These are phyloP conservation scores for Choanephora cucurbitarum DNA, from an alignment of 371 early-diverging fungal genomes.

Conservation along the genomic window DNA sequence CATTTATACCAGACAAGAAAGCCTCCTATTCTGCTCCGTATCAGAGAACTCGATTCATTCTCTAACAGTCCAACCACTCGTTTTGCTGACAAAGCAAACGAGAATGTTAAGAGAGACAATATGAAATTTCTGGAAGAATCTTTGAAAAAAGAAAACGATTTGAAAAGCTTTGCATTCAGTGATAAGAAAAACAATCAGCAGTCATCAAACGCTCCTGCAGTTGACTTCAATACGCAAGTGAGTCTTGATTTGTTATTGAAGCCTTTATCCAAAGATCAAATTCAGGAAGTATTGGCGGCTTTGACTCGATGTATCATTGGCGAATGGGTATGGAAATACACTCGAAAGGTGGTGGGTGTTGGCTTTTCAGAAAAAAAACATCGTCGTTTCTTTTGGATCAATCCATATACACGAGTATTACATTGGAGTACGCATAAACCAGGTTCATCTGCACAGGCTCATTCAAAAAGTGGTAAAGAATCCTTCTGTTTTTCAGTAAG, in stretches of 20 bases:
- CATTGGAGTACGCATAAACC: constrained; percentile 74
- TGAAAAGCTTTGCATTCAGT: no score
- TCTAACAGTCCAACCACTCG: not conserved
- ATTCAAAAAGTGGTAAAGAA: constrained; percentile 47
- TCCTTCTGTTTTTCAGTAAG: not conserved
- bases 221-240: not conserved
- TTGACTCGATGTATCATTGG: constrained; percentile 76
- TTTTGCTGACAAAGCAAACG: no score
- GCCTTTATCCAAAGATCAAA: not conserved
- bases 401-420: constrained; percentile 72
- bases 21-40: not conserved
- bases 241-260: constrained; percentile 1
- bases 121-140: constrained; percentile 2
- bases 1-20: not conserved
- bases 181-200: not conserved
- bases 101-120: no score
- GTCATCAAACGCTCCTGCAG: no score
- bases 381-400: constrained; percentile 73
- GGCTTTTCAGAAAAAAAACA: constrained; percentile 62
- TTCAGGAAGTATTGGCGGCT: constrained; percentile 32
- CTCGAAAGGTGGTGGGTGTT: constrained; percentile 50
- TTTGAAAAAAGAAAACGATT: not conserved
- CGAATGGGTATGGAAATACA: constrained; percentile 71
- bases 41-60: not conserved
- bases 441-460: constrained; percentile 34